Percentiles rank a stretch among this genome's conserved stretches.
Evolutionary conservation across 441 rosid genomes (phyloP).

Genomic region (Gossypium trilobum): DNA sequence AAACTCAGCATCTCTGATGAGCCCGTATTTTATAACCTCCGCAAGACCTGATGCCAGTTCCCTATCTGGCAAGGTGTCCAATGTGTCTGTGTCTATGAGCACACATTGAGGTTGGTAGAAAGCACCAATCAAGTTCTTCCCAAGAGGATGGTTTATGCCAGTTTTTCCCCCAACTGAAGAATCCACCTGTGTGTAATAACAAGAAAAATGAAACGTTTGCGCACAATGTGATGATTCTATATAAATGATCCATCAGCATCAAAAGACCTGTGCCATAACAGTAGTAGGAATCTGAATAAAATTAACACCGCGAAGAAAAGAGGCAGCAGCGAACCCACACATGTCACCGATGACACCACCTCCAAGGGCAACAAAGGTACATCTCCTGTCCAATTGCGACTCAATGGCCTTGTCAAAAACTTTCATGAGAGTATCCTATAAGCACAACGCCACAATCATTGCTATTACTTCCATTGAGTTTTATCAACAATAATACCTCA

Average conservation of each 20-base stretch:
- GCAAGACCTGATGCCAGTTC: conserved; percentile 90
- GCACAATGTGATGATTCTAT: background rate
- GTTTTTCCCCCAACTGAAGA: conserved; percentile 98
- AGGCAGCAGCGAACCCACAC: conserved; percentile 95
- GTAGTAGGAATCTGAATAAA: conserved; percentile 96
- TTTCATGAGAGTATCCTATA: conserved; percentile 77
- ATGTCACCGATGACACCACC: conserved; percentile 95
- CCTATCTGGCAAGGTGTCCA: conserved; percentile 78
- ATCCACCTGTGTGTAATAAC: conserved; percentile 51
- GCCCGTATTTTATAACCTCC: conserved; percentile 89
- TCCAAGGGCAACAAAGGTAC: conserved; percentile 91
- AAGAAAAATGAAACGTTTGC: background rate
- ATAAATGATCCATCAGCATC: background rate
- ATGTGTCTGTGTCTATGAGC: conserved; percentile 73
- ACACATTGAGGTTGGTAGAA: conserved; percentile 98
- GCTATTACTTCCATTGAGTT: background rate
- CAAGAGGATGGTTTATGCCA: conserved; percentile 81
- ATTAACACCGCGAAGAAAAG: conserved; percentile 90
- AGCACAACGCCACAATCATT: background rate
- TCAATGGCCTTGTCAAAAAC: conserved; percentile 89
- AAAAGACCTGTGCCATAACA: conserved; percentile 86
- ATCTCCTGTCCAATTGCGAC: conserved; percentile 69
- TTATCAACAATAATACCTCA: background rate
- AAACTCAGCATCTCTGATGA: conserved; percentile 80
- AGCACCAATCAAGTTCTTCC: conserved; percentile 94